Evolutionary conservation across 306 rosid genomes (phyloP).

Genomic region (Sophora flavescens): DNA sequence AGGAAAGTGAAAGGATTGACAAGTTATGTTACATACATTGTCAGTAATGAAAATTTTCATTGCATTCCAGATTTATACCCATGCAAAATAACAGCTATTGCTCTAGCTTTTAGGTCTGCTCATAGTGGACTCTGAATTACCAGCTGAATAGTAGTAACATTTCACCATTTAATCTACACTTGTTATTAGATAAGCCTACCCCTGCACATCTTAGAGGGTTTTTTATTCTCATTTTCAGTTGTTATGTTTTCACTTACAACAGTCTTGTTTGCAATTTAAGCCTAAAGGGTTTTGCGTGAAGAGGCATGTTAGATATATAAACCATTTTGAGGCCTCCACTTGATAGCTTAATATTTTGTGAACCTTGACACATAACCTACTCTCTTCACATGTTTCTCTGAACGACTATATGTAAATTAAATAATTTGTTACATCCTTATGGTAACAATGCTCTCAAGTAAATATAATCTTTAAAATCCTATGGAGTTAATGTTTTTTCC

Average conservation of each 20-base stretch:
- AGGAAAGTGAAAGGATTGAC: constrained; percentile 10
- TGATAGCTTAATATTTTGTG: constrained; percentile 12
- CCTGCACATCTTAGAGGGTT: background rate
- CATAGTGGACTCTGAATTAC: too few species aligned
- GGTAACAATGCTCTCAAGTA: constrained; percentile 26
- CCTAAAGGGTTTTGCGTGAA: constrained; percentile 7
- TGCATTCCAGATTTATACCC: constrained; percentile 11
- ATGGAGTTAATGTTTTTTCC: constrained; percentile 15
- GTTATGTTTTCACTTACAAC: too few species aligned
- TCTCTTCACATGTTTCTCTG: constrained; percentile 32
- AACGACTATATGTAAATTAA: constrained; percentile 1
- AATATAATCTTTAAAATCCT: constrained; percentile 1
- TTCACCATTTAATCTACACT: constrained; percentile 35
- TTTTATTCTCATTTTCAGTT: background rate
- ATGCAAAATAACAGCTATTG: background rate
- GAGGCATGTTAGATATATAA: background rate
- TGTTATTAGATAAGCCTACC: constrained; percentile 30
- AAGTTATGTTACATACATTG: background rate
- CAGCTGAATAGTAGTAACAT: constrained; percentile 22
- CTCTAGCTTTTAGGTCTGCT: background rate
- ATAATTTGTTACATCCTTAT: background rate
- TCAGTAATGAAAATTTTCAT: constrained; percentile 25
- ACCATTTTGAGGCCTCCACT: constrained; percentile 7
- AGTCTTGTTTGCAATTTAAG: too few species aligned
- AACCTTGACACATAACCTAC: constrained; percentile 22